Conservation (phyloP, 805 yeast genomes). For the Allodekkera sacchari region DNA sequence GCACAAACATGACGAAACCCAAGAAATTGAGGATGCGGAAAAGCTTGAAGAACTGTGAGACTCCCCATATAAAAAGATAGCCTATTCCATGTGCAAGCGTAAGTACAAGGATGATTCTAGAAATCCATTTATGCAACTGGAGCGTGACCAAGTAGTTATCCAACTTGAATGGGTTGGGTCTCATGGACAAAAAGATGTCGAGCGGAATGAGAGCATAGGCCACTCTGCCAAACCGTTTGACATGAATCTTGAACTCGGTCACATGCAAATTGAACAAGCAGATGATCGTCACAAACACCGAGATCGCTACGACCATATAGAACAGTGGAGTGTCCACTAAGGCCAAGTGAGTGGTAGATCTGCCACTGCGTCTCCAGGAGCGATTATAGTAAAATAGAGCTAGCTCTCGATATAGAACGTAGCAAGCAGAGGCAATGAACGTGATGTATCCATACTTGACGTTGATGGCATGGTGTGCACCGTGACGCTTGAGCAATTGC, state of each 20-base stretch:
- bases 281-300: constrained; percentile 24
- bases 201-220: constrained; percentile 52
- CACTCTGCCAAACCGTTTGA: constrained; percentile 57
- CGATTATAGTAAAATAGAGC: constrained; percentile 25
- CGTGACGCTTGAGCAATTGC: constrained; percentile 47
- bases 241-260: constrained; percentile 26
- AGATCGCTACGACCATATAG: constrained; percentile 16
- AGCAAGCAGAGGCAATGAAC: constrained; percentile 32
- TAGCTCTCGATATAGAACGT: constrained; percentile 28
- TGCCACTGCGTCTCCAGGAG: constrained; percentile 31
- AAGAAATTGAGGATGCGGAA: constrained; percentile 35
- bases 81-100: constrained; percentile 45
- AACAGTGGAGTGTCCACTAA: constrained; percentile 26
- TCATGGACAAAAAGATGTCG: constrained; percentile 43
- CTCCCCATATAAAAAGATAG: constrained; percentile 40
- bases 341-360: constrained; percentile 27
- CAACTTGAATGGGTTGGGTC: constrained; percentile 43
- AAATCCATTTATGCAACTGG: constrained; percentile 63
- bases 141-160: constrained; percentile 47
- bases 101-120: constrained; percentile 43
- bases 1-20: constrained; percentile 39
- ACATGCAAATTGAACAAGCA: constrained; percentile 28
- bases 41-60: constrained; percentile 26
- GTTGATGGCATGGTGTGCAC: constrained; percentile 45
- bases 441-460: constrained; percentile 52